Evolutionary conservation across 768 basidiomycete species (phyloP), one percentile per base, ranked within the genome.

Genomic region (Pholiota microspora): DNA sequence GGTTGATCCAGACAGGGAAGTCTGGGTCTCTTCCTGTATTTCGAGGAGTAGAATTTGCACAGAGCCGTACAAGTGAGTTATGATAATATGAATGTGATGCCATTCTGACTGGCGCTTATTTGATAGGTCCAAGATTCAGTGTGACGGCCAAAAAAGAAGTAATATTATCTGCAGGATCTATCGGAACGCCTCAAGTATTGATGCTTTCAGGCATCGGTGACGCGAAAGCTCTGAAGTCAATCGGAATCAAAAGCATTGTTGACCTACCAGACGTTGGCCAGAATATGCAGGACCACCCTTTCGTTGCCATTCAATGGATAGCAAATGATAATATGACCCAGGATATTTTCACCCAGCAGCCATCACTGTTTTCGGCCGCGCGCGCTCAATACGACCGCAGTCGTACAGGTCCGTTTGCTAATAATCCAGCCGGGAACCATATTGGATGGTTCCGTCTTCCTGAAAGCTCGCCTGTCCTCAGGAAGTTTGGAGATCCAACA

Each of bases 131-230:
- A 1, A 44, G 29, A 3, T 40, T 38, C 28, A 55, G 36, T 21
- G 54, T 67, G 7, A 56, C 44, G 2, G 70, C 70, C 1, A 54
- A 36, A 8, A 70, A 67, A 44, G 75, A 75, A 50, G 62, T 75
- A 18, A 69, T 76, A 23, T 58, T 77, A 3, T 73, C 73, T 0
- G 71, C 67, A 2, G 75, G 75, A 15, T 55, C 65, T 4, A 60
- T 74, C 35, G 71, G 71, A 7, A 73, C 72, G 2, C 65, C 74
- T 5, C 65, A 64, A n/a, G 57, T 74, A 16, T 62, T 73, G 4
- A 55, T 71, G 16, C 64, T 67, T n/a, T 69, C 71, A 16, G 71
- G 70, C 8, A 71, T 75, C 24, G 73, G 72, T 6, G 58, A 67
- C 53, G 51, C 54, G n/a, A 35, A 55, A 2, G 40, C 61, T 4